These are phyloP conservation scores for Agaricus bisporus DNA, from an alignment of 768 basidiomycete species.

Conservation along the genomic window DNA sequence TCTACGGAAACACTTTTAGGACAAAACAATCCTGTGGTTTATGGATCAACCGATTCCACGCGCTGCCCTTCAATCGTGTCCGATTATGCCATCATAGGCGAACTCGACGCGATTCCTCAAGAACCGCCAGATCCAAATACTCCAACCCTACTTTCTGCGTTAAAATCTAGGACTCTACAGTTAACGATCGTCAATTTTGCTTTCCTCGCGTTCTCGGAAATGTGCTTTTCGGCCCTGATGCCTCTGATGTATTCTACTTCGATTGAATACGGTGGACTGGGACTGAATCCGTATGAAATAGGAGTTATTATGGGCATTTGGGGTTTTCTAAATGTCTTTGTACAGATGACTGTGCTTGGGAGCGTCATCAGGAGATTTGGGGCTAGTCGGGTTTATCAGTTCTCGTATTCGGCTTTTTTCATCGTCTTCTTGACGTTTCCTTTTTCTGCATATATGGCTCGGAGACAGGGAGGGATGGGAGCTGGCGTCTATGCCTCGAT, in stretches of 20 bases:
- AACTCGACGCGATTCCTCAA: neutral
- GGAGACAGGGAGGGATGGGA: slow-evolving; percentile 23
- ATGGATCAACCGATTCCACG: slow-evolving; percentile 10
- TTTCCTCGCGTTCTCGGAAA: slow-evolving; percentile 32
- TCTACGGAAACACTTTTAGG: slow-evolving; percentile 7
- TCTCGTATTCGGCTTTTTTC: slow-evolving; percentile 22
- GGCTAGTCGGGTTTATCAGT: slow-evolving; percentile 40
- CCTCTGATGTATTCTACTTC: slow-evolving; percentile 54
- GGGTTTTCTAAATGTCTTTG: slow-evolving; percentile 43
- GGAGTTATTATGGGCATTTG: slow-evolving; percentile 45
- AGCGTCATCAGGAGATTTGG: slow-evolving; percentile 49
- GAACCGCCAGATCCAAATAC: slow-evolving; percentile 1
- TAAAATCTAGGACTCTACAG: slow-evolving; percentile 23
- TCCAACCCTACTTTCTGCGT: slow-evolving; percentile 15
- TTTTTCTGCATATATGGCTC: slow-evolving; percentile 25
- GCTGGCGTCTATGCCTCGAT: slow-evolving; percentile 25
- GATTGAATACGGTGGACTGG: slow-evolving; percentile 55
- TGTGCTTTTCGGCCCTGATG: slow-evolving; percentile 29
- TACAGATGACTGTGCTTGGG: slow-evolving; percentile 48
- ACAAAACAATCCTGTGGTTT: slow-evolving; percentile 4
- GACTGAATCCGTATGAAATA: slow-evolving; percentile 54
- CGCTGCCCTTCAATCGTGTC: slow-evolving; percentile 3
- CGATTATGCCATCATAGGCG: slow-evolving; percentile 6
- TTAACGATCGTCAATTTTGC: slow-evolving; percentile 25
- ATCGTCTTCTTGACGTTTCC: slow-evolving; percentile 27